Percentiles rank a stretch among this genome's conserved stretches.
These are phyloP conservation scores for Ilyonectria mors-panacis DNA, from an alignment of 2,329 filamentous ascomycete genomes.

Conservation along the genomic window DNA sequence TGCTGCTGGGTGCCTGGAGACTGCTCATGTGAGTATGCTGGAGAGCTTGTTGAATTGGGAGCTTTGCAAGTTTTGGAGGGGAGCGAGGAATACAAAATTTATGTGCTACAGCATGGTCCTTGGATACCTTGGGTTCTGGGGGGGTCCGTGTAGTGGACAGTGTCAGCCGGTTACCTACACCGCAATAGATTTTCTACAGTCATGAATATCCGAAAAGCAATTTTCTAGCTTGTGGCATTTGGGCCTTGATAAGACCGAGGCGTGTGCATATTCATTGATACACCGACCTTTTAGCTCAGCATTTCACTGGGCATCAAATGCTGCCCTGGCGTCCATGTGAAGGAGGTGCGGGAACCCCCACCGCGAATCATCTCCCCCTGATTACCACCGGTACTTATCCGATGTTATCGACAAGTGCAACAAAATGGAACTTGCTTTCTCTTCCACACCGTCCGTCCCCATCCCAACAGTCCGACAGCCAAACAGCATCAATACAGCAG, in stretches of 20 bases:
- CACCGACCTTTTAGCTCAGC: background rate
- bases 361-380: background rate
- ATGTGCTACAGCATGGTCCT: background rate
- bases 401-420: background rate
- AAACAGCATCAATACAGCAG: background rate
- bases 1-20: conserved; percentile 79
- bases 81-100: background rate
- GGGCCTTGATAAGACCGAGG: background rate
- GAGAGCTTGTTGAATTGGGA: background rate
- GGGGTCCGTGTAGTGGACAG: conserved; percentile 20
- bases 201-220: conserved; percentile 26
- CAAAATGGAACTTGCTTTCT: background rate
- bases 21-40: conserved; percentile 70
- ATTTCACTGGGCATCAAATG: background rate
- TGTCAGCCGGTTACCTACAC: conserved; percentile 38
- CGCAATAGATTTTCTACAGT: conserved; percentile 43
- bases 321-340: background rate
- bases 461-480: background rate
- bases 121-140: conserved; percentile 7
- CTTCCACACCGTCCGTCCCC: background rate
- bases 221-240: background rate
- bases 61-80: background rate
- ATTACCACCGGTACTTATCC: background rate
- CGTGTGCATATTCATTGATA: background rate
- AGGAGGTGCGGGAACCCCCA: conserved; percentile 13